Evolutionary conservation across 768 basidiomycete species (phyloP).

Genomic region (Rhizopogon roseolus): DNA sequence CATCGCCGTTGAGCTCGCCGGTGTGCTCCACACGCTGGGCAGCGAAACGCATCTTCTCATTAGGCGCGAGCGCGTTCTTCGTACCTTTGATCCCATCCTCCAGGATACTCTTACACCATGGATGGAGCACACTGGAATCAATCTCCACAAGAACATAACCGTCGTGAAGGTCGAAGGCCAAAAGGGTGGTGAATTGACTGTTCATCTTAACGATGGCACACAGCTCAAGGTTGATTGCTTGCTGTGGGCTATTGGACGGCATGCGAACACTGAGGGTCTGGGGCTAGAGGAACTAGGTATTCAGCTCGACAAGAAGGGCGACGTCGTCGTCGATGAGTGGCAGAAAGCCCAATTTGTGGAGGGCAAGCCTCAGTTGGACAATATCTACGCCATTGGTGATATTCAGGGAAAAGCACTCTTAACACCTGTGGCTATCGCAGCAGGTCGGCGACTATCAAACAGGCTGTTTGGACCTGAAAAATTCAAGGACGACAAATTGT

Average conservation of each 20-base stretch:
- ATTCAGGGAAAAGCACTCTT: slow-evolving; percentile 88
- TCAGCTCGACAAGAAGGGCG: slow-evolving; percentile 70
- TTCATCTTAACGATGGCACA: slow-evolving; percentile 73
- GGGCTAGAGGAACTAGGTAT: slow-evolving; percentile 78
- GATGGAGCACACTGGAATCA: slow-evolving; percentile 94
- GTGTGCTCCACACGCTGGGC: slow-evolving; percentile 87
- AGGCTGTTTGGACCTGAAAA: slow-evolving; percentile 84
- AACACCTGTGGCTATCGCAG: slow-evolving; percentile 97
- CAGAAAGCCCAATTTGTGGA: slow-evolving; percentile 69
- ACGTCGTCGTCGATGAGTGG: slow-evolving; percentile 86
- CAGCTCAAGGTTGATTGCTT: slow-evolving; percentile 81
- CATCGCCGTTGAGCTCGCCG: slow-evolving; percentile 96
- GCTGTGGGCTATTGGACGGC: slow-evolving; percentile 93
- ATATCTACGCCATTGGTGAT: slow-evolving; percentile 82
- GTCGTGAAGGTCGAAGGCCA: slow-evolving; percentile 73
- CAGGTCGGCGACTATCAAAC: slow-evolving; percentile 85
- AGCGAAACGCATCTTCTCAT: slow-evolving; percentile 92
- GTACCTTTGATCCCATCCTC: slow-evolving; percentile 87
- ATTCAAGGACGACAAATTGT: slow-evolving; percentile 84
- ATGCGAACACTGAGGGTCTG: slow-evolving; percentile 71
- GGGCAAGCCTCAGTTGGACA: slow-evolving; percentile 19
- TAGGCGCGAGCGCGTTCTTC: slow-evolving; percentile 82
- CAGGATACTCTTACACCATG: slow-evolving; percentile 82
- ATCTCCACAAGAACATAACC: slow-evolving; percentile 75
- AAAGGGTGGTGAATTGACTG: slow-evolving; percentile 66